Percentiles rank a stretch among this genome's conserved stretches.
Conservation (phyloP, 345 rosid species). For the Leavenworthia alabamica region DNA sequence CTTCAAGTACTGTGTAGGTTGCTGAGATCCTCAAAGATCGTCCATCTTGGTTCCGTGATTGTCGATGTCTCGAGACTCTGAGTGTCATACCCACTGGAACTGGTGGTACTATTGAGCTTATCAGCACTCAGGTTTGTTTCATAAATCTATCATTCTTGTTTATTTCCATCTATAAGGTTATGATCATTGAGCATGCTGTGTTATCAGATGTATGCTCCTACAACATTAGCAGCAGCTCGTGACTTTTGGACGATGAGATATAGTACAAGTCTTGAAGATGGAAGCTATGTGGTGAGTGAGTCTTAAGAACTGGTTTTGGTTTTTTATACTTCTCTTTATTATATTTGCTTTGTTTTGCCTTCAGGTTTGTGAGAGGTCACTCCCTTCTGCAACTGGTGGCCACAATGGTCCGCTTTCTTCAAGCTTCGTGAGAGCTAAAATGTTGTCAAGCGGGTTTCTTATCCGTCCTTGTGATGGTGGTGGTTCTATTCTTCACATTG, state of each 20-base stretch:
- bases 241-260: slow-evolving; percentile 96
- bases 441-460: slow-evolving; percentile 88
- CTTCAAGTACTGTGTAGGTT: slow-evolving; percentile 37
- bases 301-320: neutral
- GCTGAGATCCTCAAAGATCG: slow-evolving; percentile 98
- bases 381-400: slow-evolving; percentile 69
- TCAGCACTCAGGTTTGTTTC: slow-evolving; percentile 74
- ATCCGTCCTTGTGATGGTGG: slow-evolving; percentile 97
- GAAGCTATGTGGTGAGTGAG: slow-evolving; percentile 82
- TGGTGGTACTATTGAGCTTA: slow-evolving; percentile 83
- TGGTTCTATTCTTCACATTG: slow-evolving; percentile 88
- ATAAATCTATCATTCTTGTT: neutral
- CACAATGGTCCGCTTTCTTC: slow-evolving; percentile 68
- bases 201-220: slow-evolving; percentile 83
- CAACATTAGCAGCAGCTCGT: slow-evolving; percentile 88
- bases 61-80: slow-evolving; percentile 66
- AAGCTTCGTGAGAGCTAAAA: slow-evolving; percentile 75
- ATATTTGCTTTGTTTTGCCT: neutral
- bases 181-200: neutral
- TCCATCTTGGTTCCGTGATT: slow-evolving; percentile 90
- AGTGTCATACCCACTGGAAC: slow-evolving; percentile 70
- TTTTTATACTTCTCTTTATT: neutral
- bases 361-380: slow-evolving; percentile 92
- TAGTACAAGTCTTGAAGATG: slow-evolving; percentile 79
- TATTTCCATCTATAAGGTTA: neutral